Base-by-base conservation (phyloP, 805 yeast species). In the Kurtzmaniella cleridarum region DNA sequence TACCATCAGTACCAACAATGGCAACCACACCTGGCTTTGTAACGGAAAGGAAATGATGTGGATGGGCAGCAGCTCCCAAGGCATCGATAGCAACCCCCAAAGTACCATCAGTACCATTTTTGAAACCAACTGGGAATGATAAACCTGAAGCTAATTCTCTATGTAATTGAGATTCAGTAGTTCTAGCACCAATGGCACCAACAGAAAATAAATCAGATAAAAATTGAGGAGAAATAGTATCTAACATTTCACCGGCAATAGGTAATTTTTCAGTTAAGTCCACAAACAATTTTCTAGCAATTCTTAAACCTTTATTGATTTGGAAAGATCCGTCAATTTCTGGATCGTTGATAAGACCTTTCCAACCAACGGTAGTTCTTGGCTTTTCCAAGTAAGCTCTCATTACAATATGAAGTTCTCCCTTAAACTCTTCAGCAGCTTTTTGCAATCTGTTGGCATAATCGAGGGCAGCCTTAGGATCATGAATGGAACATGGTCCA, bases 311-410 rank as follows among this genome's bases (percentile, higher is more conserved):
- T 67, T 91, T 90, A 73, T 91, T 91, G 62, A 91, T 91, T 53
- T 89, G 79, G 79, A 86, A 91, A 38, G 95, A 74, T 44, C 87
- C 87, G 62, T 91, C 95, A 53, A 91, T 83, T 55, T 93, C 96
- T 26, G 98, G 98, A 63, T 91, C 98, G 60, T 91, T 91, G 55
- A 91, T 93, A 49, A 91, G 74, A 51, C 98, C 98, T 69, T 91
- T 91, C 98, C 98, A 91, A 43, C 98, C 98, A 34, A 93, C 98
- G 23, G 98, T 91, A 37, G 98, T 91, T 68, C 98, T 81, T 53
- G 98, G 98, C 67, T 91, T 91, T 64, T 91, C 98, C 55, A 93
- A 74, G 71, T 93, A 93, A 3, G 98, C 98, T 69, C 98, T 81
- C 98, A 93, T 93, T 45, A 93, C 82, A 42, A 93, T 81, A 41